A percentile compares a stretch with the other conserved stretches of the same genome.
Conservation (phyloP, 306 rosid species). For the Bauhinia variegata region DNA sequence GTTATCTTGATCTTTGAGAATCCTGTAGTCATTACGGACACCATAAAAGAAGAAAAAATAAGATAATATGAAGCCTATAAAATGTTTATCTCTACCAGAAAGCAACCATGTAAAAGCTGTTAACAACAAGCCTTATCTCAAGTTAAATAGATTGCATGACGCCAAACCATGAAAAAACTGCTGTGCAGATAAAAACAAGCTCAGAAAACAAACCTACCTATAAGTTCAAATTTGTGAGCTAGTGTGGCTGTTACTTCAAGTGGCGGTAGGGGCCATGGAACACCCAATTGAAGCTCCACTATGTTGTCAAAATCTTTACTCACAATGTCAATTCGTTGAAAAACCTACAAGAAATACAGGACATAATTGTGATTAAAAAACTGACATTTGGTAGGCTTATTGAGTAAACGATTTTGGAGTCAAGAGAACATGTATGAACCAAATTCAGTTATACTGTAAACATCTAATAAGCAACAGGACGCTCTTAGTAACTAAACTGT, state of each 20-base stretch:
- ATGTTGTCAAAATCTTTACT: slow-evolving; percentile 92
- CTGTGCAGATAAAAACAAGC: background rate
- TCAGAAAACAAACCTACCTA: slow-evolving; percentile 53
- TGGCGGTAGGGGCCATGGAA: slow-evolving; percentile 91
- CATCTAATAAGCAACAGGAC: background rate
- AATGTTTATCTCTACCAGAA: slow-evolving; percentile 15
- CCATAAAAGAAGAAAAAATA: background rate
- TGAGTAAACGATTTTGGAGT: background rate
- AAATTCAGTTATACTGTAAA: background rate
- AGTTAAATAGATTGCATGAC: no score
- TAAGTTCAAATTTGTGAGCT: slow-evolving; percentile 94
- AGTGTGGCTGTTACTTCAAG: slow-evolving; percentile 77
- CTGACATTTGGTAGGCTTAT: background rate
- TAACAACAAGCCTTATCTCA: no score
- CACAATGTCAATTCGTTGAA: slow-evolving; percentile 81
- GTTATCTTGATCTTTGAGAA: slow-evolving; percentile 70
- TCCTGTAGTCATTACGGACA: no score
- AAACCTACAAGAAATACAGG: slow-evolving; percentile 59
- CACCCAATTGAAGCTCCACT: slow-evolving; percentile 80
- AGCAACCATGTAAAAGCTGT: slow-evolving; percentile 20
- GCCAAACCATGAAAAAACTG: no score
- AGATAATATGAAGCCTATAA: background rate
- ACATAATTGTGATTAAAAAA: background rate
- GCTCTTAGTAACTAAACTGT: slow-evolving; percentile 12
- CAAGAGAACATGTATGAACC: background rate